Evolutionary conservation across 148 eudicot genomes (phyloP), one percentile per base, ranked within the genome.

Genomic region (Selenicereus undatus): DNA sequence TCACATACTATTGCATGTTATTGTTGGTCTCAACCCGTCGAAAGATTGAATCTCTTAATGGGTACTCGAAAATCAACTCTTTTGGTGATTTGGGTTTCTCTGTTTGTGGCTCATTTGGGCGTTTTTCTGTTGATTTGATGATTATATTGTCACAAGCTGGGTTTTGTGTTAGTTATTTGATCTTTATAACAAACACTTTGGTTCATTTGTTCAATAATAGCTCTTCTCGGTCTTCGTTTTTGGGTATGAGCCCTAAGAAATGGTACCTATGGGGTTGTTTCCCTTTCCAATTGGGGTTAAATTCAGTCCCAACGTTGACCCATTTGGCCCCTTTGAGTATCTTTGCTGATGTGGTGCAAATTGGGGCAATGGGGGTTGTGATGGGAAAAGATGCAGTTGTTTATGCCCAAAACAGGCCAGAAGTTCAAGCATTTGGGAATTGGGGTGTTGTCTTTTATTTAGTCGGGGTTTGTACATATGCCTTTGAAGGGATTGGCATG

Each of bases 91-190:
- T 93, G 68, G 97, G 97, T 20, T 92, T 85, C 58, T 79, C 87
- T 52, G 94, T 90, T 35, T 89, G 94, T 82, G 97, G 97, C 5
- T 81, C 90, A 26, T 0, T 84, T 56, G 97, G 97, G n/a, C 81
- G 91, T 24, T 82, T 85, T 14, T 81, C 89, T 36, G 93, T 93
- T 76, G 97, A 93, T 86, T 27, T 76, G 27, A 91, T 93, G 97
- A 93, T 93, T 12, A 83, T 93, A 29, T 82, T 91, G 17, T 91
- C 94, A 17, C 97, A 93, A 48, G 88, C 97, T 24, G 94, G 97
- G 0, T 93, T 93, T 81, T 93, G 94, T 78, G 85, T 90, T 26
- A 89, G 97, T 30, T 93, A 93, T 32, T 35, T 89, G 74, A 93
- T 93, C 8, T 93, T 93, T 77, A 85, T 93, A 36, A 86, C 90